These are phyloP conservation scores for Zanthoxylum bungeanum DNA, from an alignment of 345 rosid genomes.

Conservation along the genomic window DNA sequence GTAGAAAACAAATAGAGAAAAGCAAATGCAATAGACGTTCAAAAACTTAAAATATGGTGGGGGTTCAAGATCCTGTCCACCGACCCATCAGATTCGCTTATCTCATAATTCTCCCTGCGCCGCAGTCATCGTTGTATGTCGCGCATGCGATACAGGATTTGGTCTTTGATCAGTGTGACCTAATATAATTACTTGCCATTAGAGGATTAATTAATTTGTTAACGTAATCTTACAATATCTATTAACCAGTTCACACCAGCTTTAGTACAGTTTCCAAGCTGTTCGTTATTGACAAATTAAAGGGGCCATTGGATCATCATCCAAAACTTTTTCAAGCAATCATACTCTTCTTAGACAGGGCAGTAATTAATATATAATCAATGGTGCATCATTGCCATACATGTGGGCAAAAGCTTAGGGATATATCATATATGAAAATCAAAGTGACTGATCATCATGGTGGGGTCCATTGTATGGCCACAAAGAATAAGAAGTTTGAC, in stretches of 20 bases:
- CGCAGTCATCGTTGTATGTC: constrained; percentile 19
- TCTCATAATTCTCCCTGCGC: constrained; percentile 7
- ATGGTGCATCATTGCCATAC: constrained; percentile 18
- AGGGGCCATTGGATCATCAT: constrained; percentile 24
- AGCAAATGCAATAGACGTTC: not conserved
- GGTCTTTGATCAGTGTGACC: not conserved
- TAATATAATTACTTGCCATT: not conserved
- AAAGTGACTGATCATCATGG: not conserved
- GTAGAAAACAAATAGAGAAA: not conserved
- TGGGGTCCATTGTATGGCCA: constrained; percentile 14
- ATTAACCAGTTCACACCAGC: constrained; percentile 6
- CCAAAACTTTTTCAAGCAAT: constrained; percentile 14
- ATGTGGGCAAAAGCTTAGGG: constrained; percentile 16
- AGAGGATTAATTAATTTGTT: not conserved
- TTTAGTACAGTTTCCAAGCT: constrained; percentile 14
- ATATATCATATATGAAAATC: too few species aligned
- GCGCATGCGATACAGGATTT: constrained; percentile 21
- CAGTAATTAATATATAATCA: not conserved
- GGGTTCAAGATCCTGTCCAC: constrained; percentile 33
- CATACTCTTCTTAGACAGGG: constrained; percentile 1
- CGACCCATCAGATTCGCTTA: constrained; percentile 18
- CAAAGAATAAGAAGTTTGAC: constrained; percentile 26
- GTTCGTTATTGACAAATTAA: constrained; percentile 2
- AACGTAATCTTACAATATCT: constrained; percentile 5
- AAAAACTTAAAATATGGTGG: constrained; percentile 1